Base-by-base conservation (phyloP, 1,139 yeast genomes). In the Candida pseudoviswanathii region DNA sequence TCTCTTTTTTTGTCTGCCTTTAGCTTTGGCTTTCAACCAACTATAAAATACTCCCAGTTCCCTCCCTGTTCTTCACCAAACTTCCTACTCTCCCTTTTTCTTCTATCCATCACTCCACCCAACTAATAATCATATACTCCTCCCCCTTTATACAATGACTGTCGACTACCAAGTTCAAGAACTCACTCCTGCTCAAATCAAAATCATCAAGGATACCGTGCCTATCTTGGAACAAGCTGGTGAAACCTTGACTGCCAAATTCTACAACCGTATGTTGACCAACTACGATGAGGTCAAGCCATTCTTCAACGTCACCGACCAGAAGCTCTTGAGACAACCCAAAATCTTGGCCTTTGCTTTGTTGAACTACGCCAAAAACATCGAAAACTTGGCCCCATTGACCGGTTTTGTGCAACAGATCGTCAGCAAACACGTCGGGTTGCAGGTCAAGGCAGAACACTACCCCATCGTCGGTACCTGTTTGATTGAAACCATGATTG, bases 361-460 rank as follows among this genome's bases (percentile, higher is more conserved):
- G 41, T 67, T 84, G 43, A 76, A 81, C 40, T 86, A 85, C 54
- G 90, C 90, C 8, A 73, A 80, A 58, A 76, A 84, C 62, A 84
- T 86, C 52, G 85, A 85, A 56, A 79, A 84, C 52, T 65, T 85
- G 51, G 68, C 79, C 5, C 83, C 79, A 22, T 70, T 86, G 46
- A 59, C 73, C 10, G 79, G 69, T 1, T 81, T 82, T 54, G 89
- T 86, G 10, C 70, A 77, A 46, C 82, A 82, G 55, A 83, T 86
- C 59, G 86, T 81, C 36, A 75, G 74, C 54, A 85, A 85, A 64
- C 91, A 86, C 57, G 84, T 82, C 53, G 87, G 89, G 44, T 68
- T 85, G 51, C 82, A 80, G 59, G 76, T 86, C 41, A 64, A 67
- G 51, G 81, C 90, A 2, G 86, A 81, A 50, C 89, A 84, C 51